A percentile compares a stretch with the other conserved stretches of the same genome.
Conservation (phyloP, 768 basidiomycete species). For the Psilocybe tampanensis region DNA sequence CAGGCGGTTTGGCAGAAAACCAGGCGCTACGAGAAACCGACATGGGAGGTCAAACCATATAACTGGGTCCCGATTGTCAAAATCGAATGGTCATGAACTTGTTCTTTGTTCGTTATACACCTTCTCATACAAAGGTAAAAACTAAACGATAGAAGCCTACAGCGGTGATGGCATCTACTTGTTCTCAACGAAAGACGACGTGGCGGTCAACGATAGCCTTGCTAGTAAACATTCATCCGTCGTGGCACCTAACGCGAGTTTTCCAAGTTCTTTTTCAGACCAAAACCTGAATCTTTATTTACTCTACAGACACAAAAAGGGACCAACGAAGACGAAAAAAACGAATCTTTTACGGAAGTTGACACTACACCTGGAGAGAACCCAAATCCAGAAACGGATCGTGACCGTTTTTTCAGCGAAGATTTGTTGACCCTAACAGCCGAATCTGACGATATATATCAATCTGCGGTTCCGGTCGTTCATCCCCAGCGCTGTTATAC, state of each 20-base stretch:
- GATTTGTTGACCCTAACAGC: not conserved
- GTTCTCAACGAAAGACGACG: slow-evolving; percentile 72
- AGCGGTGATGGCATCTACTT: slow-evolving; percentile 73
- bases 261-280: not conserved
- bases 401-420: not conserved
- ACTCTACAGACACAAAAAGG: not conserved
- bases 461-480: slow-evolving; percentile 1
- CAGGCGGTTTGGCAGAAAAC: slow-evolving; percentile 68
- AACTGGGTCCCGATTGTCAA: slow-evolving; percentile 74
- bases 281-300: not conserved
- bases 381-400: not conserved
- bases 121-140: slow-evolving; percentile 1
- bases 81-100: slow-evolving; percentile 74
- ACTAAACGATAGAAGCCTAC: slow-evolving; percentile 53
- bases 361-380: not conserved
- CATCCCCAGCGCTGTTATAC: slow-evolving; percentile 60
- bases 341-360: not conserved
- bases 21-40: slow-evolving; percentile 26
- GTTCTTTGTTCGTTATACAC: slow-evolving; percentile 50
- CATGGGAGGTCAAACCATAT: slow-evolving; percentile 56
- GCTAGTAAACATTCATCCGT: slow-evolving; percentile 26
- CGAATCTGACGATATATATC: not conserved
- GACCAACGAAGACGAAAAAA: not conserved
- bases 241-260: slow-evolving; percentile 27
- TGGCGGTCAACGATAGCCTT: slow-evolving; percentile 29